Evolutionary conservation across 192 early-diverging fungal species (phyloP), one percentile per base, ranked within the genome.

Genomic region (Coemansia sp.): DNA sequence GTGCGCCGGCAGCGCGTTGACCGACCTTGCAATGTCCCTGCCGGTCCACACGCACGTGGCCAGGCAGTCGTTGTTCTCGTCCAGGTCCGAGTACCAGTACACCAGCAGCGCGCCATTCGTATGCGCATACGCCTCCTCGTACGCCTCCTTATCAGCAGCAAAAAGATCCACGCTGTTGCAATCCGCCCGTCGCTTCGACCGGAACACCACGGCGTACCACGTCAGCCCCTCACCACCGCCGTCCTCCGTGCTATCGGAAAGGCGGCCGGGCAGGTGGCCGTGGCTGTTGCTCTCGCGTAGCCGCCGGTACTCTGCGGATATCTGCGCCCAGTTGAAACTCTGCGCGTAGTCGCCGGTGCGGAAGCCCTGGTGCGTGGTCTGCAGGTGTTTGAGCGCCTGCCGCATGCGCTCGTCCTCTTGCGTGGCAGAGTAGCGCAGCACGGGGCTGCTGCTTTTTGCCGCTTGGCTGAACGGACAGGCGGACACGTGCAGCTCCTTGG

Each of bases 181-280:
- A 34, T 77, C 73, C 1, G 17, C 49, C 10, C 61, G 55, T 2
- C 73, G 63, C 57, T 64, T 55, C 11, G 73, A 77, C 48, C 73
- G 49, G 21, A 77, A 77, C 33, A 69, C 73, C 42, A 77, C 73
- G 10, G 73, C 73, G 25, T 70, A 77, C 73, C 73, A 77, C 0
- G 24, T 9, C 34, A 44, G 15, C 0, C 56, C 37, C 6, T 45
- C 57, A 9, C n/a, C n/a, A n/a, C n/a, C n/a, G n/a, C n/a, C n/a
- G n/a, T n/a, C n/a, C n/a, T n/a, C n/a, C n/a, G n/a, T n/a, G n/a
- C n/a, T n/a, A n/a, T n/a, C n/a, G n/a, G n/a, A n/a, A n/a, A 4
- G 22, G 22, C n/a, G 4, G 19, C 17, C 10, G 22, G 51, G 59
- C 0, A 34, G 18, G 1, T 59, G 67, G 9, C 59, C 45, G 6